phyloP scores from a whole-genome alignment of 805 yeast genomes.

The Candida ascalaphidarum region DNA sequence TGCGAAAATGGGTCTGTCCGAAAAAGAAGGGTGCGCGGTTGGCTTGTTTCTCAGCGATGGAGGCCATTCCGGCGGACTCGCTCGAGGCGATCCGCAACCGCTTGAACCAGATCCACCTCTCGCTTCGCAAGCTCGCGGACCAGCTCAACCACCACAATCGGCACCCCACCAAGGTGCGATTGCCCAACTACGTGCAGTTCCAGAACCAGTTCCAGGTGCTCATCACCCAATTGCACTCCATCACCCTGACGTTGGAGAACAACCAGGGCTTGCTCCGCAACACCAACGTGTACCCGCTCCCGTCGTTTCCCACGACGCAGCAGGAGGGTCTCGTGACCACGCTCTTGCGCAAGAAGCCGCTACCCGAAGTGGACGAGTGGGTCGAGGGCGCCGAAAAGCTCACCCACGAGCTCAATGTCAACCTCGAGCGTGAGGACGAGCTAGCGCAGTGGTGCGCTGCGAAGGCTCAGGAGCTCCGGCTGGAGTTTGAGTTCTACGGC shows the following conservation, averaged over 20 bases:
- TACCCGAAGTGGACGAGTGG: slow-evolving; percentile 92
- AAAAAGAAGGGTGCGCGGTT: too few species aligned
- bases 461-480: slow-evolving; percentile 43
- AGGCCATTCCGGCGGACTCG: slow-evolving; percentile 29
- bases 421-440: slow-evolving; percentile 43
- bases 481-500: slow-evolving; percentile 55
- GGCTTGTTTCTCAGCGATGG: too few species aligned
- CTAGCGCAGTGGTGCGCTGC: slow-evolving; percentile 62
- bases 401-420: slow-evolving; percentile 12
- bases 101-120: slow-evolving; percentile 33
- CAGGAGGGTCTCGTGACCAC: slow-evolving; percentile 81
- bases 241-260: slow-evolving; percentile 60
- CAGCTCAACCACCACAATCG: slow-evolving; percentile 27
- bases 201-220: slow-evolving; percentile 82
- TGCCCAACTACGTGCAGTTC: slow-evolving; percentile 50
- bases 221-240: slow-evolving; percentile 71
- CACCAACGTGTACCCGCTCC: slow-evolving; percentile 77
- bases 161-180: slow-evolving; percentile 25
- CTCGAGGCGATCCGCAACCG: slow-evolving; percentile 33
- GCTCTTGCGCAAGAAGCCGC: slow-evolving; percentile 72
- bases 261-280: slow-evolving; percentile 50
- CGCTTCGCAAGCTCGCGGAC: slow-evolving; percentile 28
- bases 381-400: slow-evolving; percentile 28
- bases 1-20: too few species aligned
- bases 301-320: slow-evolving; percentile 76